Evolutionary conservation across 108 stramenopile species (phyloP), one percentile per base, ranked within the genome.

Genomic region (Nitzschia inconspicua): DNA sequence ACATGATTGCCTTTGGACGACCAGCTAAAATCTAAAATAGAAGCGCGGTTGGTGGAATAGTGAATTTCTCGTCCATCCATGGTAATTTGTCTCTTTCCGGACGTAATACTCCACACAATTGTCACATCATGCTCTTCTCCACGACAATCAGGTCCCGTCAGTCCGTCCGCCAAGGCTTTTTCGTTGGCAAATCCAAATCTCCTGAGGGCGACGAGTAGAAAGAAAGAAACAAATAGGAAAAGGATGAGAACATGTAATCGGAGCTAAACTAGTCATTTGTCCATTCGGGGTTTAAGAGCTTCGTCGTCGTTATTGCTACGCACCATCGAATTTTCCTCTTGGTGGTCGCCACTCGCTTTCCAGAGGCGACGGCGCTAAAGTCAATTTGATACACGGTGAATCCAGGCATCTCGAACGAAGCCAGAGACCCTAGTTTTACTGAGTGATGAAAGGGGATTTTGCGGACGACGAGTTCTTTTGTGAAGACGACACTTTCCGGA

Each of bases 61-160:
- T 89, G 86, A 26, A 89, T 74, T 60, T 89, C 93, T 46, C 88
- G 81, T 16, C 88, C 88, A 57, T 93, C 92, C 3, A 74, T 73
- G 59, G 88, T 51, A 36, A 90, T 72, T 18, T 86, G 55, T 22
- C 89, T 76, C 53, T 94, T 94, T 30, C 93, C 93, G 28, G 80
- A 82, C 7, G 93, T 89, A 36, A 94, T 63, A 60, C 71, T 74
- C 93, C 93, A 94, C 28, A 91, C 84, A 34, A 94, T 62, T 41
- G 85, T 88, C 35, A 94, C 80, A 59, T 94, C 93, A 60, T 94
- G 93, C 58, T 94, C 93, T 75, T 94, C 89, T 6, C 93, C 93
- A 34, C 93, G 85, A 46, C 88, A 89, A 23, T 77, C 88, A 14
- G 86, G 91, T 24, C 89, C 93, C 31, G 89, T 89, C 62, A 82